These are phyloP conservation scores for Starmerella tilneyi DNA, from an alignment of 805 yeast species.

Conservation along the genomic window DNA sequence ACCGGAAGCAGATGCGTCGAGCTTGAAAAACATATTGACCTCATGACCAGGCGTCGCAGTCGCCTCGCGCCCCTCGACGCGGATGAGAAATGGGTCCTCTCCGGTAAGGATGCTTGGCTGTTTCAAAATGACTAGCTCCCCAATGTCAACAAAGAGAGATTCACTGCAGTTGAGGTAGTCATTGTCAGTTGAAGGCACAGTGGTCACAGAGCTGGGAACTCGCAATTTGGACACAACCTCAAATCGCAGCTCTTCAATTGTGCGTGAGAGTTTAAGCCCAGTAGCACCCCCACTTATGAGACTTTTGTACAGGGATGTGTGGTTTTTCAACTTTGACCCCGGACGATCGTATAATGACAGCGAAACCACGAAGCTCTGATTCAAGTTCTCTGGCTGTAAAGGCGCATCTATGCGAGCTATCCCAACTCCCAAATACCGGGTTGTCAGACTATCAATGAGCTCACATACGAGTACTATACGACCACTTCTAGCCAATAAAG, in stretches of 20 bases:
- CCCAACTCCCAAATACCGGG: background rate
- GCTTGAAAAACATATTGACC: background rate
- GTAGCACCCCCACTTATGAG: background rate
- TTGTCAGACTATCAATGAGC: background rate
- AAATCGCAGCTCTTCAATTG: background rate
- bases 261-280: background rate
- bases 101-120: background rate
- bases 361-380: background rate
- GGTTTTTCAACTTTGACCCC: background rate
- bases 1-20: background rate
- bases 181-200: background rate
- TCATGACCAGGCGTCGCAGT: background rate
- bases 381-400: background rate
- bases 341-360: background rate
- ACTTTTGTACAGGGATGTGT: background rate
- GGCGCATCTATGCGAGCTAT: background rate
- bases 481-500: background rate
- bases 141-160: background rate
- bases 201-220: background rate
- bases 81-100: background rate
- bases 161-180: constrained; percentile 1
- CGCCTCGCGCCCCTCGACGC: background rate
- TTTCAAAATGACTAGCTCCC: background rate
- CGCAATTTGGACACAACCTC: background rate
- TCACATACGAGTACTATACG: background rate